phyloP scores from a whole-genome alignment of 2,329 filamentous ascomycete species.

The Ophiostoma perfectum region DNA sequence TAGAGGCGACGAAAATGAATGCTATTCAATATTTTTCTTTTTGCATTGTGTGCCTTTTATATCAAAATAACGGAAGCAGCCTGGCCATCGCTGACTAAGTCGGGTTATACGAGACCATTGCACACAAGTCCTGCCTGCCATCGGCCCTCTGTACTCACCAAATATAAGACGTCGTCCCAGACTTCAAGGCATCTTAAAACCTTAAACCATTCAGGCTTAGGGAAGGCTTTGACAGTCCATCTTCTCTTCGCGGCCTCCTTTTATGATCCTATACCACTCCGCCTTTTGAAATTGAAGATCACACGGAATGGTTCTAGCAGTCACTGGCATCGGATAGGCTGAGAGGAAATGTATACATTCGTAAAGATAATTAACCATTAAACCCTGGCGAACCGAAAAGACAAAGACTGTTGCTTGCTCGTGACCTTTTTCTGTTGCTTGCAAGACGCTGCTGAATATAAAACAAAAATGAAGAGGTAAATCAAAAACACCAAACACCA shows the following conservation, averaged over 20 bases:
- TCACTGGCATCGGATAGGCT: not conserved
- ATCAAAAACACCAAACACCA: conserved; percentile 8
- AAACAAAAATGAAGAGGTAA: not conserved
- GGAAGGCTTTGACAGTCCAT: too few species aligned
- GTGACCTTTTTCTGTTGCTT: conserved; percentile 4
- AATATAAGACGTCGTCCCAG: too few species aligned
- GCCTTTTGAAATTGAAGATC: not conserved
- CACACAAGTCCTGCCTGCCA: too few species aligned
- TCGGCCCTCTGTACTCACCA: too few species aligned
- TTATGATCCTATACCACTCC: not conserved
- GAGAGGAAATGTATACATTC: not conserved
- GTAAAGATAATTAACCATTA: not conserved
- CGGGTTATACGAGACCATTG: too few species aligned
- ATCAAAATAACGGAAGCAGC: too few species aligned
- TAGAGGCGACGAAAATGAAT: not conserved
- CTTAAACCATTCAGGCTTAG: too few species aligned
- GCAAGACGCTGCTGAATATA: not conserved
- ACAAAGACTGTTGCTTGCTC: conserved; percentile 7
- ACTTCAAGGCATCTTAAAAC: too few species aligned
- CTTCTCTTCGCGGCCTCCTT: not conserved
- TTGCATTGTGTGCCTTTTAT: too few species aligned
- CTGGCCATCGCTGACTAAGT: too few species aligned
- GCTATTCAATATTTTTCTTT: too few species aligned
- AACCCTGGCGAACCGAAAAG: not conserved
- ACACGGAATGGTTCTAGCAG: not conserved